phyloP scores from a whole-genome alignment of 306 rosid genomes.

The Trifolium repens region DNA sequence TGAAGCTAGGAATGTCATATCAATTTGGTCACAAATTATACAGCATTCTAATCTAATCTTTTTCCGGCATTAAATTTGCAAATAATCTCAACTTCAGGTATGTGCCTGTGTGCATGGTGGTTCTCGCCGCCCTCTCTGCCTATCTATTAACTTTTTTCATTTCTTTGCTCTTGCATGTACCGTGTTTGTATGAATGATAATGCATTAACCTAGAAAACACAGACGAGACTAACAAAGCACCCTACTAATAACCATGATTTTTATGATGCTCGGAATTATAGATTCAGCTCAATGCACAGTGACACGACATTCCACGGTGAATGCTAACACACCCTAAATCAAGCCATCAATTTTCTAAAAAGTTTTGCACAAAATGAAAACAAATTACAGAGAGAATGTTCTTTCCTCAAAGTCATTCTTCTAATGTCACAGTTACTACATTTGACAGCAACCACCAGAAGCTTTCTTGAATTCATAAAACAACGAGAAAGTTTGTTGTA shows the following conservation, averaged over 20 bases:
- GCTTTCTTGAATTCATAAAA: constrained; percentile 1
- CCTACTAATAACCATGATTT: neutral
- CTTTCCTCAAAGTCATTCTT: constrained; percentile 12
- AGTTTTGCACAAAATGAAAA: neutral
- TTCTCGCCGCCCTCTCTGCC: neutral
- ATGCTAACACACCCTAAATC: neutral
- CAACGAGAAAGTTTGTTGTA: neutral
- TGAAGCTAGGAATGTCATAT: constrained; percentile 1
- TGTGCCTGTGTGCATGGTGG: constrained; percentile 16
- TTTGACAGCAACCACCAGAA: constrained; percentile 11
- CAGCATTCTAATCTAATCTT: neutral
- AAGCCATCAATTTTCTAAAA: neutral
- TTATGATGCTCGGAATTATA: neutral
- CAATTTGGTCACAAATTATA: constrained; percentile 7
- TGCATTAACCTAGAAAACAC: constrained; percentile 13
- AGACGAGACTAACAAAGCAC: constrained; percentile 1
- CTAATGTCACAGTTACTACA: neutral
- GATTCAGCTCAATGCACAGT: neutral
- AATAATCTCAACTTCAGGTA: neutral
- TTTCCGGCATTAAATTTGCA: constrained; percentile 21
- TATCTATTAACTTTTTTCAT: constrained; percentile 10
- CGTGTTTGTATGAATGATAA: neutral
- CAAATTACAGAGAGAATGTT: constrained; percentile 9
- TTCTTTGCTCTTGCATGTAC: constrained; percentile 10
- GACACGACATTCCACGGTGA: neutral